Percentiles rank a stretch among this genome's conserved stretches.
phyloP scores from a whole-genome alignment of 257 asterid species.

The Euphrasia confusa region DNA sequence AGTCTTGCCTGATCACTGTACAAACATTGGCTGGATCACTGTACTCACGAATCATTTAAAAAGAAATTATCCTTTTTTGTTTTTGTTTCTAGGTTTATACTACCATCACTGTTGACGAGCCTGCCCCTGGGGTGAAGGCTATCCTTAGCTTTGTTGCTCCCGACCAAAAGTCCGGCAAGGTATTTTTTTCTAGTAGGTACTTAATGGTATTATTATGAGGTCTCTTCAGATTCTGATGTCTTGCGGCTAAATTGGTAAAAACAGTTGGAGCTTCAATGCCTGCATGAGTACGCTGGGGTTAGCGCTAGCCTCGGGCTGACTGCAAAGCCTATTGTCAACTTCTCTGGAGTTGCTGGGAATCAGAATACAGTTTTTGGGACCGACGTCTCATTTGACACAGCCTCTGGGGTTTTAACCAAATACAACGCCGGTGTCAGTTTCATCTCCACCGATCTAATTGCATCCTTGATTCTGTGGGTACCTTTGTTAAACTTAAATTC shows the following conservation, averaged over 20 bases:
- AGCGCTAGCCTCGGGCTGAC: constrained; percentile 84
- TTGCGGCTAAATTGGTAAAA: constrained; percentile 11
- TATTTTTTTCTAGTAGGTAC: constrained; percentile 20
- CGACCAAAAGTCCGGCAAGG: constrained; percentile 95
- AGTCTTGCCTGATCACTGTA: too few relatives aligned
- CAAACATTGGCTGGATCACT: too few relatives aligned
- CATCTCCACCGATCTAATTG: constrained; percentile 65
- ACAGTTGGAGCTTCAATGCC: constrained; percentile 91
- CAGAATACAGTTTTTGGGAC: constrained; percentile 60
- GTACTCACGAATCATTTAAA: not conserved
- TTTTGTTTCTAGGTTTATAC: constrained; percentile 51
- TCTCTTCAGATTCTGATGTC: not conserved
- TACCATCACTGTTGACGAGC: constrained; percentile 71
- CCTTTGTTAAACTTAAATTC: constrained; percentile 3
- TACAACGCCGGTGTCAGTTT: constrained; percentile 71
- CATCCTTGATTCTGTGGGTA: constrained; percentile 79
- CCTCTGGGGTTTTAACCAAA: constrained; percentile 70
- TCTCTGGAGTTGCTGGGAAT: constrained; percentile 90
- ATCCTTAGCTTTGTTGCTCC: constrained; percentile 75
- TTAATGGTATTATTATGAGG: not conserved
- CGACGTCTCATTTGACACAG: constrained; percentile 85
- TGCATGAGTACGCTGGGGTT: constrained; percentile 90
- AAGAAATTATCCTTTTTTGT: constrained; percentile 13
- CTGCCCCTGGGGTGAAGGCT: constrained; percentile 97
- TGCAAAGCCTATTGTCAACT: constrained; percentile 82